Evolutionary conservation across 1,139 yeast species (phyloP), one percentile per base, ranked within the genome.

Genomic region (Arxiozyma telluris): DNA sequence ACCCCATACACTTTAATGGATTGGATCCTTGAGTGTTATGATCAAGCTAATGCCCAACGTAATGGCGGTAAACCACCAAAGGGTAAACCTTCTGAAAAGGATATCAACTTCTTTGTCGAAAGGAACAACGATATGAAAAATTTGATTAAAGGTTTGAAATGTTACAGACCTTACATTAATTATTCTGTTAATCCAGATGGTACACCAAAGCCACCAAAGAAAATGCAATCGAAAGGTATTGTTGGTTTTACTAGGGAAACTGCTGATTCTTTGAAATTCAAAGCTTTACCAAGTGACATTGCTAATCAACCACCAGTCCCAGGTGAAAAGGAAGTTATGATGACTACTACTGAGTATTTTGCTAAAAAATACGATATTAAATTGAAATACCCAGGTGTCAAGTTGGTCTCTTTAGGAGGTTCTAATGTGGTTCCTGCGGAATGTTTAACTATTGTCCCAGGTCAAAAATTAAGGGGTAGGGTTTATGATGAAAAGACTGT

Each of bases 381-480:
- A 34, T 50, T 59, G 41, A 55, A 58, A 46, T 59, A 59, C 47
- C 62, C 64, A 21, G 59, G 56, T 51, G 56, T 54, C 9, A 55
- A 54, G 42, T 51, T 61, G 52, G 54, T 61, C n/a, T 55, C 57
- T 46, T 49, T 61, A 27, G 61, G 62, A 41, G 62, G 61, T 51
- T 51, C 53, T 34, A 56, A 56, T 39, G 49, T 54, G n/a, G 59
- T 59, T n/a, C 63, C 63, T 22, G 55, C 61, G 21, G 62, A 61
- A 54, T 59, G 62, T 55, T 52, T 58, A 44, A 58, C 55, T 20
- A 61, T 61, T 34, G 58, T 59, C 22, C 62, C 62, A 42, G 62
- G 64, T 44, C 63, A 61, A 49, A 61, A 59, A 52, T 52, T 59
- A 22, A 61, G 58, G 54, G 63, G 62, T 41, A 44, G 39, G 39